phyloP scores from a whole-genome alignment of 179 eudicot species.

The Camellia oleifera region DNA sequence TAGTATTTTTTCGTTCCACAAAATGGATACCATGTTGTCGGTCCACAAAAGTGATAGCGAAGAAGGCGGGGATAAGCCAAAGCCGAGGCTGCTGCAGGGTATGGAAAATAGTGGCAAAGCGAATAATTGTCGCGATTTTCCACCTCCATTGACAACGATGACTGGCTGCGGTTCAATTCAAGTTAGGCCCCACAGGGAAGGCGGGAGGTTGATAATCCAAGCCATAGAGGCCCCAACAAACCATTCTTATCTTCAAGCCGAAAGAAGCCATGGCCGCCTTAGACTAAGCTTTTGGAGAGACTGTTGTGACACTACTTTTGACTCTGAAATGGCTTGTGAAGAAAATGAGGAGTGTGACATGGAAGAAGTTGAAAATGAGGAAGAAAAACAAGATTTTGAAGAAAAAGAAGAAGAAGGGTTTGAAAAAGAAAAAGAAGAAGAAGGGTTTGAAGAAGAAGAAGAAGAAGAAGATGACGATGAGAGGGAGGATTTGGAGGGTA shows the following conservation, averaged over 20 bases:
- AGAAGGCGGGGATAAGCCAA: too few relatives aligned
- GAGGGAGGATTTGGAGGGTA: conserved; percentile 28
- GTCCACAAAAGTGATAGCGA: background rate
- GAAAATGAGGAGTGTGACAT: background rate
- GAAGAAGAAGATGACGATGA: background rate
- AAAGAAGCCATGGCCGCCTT: conserved; percentile 62
- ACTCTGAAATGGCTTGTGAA: background rate
- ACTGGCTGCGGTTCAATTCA: conserved; percentile 39
- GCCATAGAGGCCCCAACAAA: conserved; percentile 43
- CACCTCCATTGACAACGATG: conserved; percentile 61
- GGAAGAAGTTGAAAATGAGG: conserved; percentile 6
- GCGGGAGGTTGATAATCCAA: conserved; percentile 62
- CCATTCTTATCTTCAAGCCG: conserved; percentile 39
- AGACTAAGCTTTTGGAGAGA: conserved; percentile 32
- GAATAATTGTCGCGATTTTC: conserved; percentile 23
- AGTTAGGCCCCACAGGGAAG: conserved; percentile 39
- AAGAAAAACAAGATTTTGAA: background rate
- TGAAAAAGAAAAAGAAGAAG: background rate
- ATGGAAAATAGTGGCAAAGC: conserved; percentile 1
- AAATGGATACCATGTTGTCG: background rate
- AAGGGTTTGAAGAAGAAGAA: conserved; percentile 13
- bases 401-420: conserved; percentile 18
- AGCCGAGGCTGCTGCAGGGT: conserved; percentile 50
- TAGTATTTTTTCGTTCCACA: conserved; percentile 21
- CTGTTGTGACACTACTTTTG: background rate